Percentiles rank a stretch among this genome's conserved stretches.
Evolutionary conservation across 352 stramenopile species (phyloP).

Genomic region (Elongisporangium prolatum): DNA sequence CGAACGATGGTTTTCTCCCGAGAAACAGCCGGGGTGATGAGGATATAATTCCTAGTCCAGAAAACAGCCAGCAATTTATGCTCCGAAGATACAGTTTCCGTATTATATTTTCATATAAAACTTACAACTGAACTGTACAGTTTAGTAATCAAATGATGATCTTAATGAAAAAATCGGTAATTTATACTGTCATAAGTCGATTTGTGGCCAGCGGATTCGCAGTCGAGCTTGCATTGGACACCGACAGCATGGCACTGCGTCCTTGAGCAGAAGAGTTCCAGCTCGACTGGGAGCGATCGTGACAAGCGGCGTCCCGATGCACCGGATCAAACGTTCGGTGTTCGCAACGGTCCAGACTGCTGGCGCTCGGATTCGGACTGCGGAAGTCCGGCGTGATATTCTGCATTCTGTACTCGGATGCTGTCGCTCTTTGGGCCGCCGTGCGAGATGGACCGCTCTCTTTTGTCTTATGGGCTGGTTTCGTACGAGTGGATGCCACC

Average conservation of each 20-base stretch:
- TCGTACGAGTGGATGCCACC: background rate
- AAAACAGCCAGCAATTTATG: background rate
- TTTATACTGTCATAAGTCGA: constrained; percentile 35
- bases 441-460: background rate
- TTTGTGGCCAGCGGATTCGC: constrained; percentile 49
- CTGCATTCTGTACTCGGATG: background rate
- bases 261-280: constrained; percentile 10
- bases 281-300: constrained; percentile 1
- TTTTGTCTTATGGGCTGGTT: background rate
- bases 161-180: too few species aligned
- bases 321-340: constrained; percentile 1
- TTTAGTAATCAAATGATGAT: too few species aligned
- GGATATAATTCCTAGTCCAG: background rate
- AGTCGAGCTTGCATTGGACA: constrained; percentile 45
- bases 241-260: constrained; percentile 18
- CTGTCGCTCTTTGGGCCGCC: background rate
- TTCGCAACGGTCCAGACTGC: background rate
- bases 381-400: background rate
- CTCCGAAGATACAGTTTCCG: background rate
- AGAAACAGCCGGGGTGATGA: background rate
- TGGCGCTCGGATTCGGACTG: background rate
- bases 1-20: background rate
- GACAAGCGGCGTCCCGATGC: constrained; percentile 2
- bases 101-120: background rate
- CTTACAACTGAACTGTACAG: too few species aligned